phyloP scores from a whole-genome alignment of 345 rosid species.

The Acer yangbiense region DNA sequence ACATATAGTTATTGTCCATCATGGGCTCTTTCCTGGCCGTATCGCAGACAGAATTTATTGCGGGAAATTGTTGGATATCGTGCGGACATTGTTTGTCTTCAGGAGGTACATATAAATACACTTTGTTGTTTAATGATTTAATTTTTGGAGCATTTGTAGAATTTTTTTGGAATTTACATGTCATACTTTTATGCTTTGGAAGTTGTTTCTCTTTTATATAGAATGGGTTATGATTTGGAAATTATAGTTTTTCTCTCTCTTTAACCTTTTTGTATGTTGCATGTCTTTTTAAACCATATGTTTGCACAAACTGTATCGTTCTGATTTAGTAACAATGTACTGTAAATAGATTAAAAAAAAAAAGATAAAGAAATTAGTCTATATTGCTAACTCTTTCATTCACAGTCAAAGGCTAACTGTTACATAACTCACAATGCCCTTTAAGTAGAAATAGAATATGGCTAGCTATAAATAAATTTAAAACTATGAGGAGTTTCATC shows the following conservation, averaged over 20 bases:
- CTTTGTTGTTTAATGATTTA: not conserved
- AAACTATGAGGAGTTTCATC: conserved; percentile 1
- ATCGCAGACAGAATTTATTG: conserved; percentile 87
- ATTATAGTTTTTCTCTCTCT: not conserved
- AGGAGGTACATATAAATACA: conserved; percentile 58
- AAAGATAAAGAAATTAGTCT: not conserved
- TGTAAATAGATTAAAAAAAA: not conserved
- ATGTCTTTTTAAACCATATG: no score
- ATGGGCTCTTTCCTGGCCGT: conserved; percentile 98
- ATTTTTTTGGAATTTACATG: conserved; percentile 1
- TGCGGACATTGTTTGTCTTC: conserved; percentile 96
- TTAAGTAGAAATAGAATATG: not conserved
- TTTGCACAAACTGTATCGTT: not conserved
- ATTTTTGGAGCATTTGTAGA: not conserved
- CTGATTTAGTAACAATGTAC: not conserved
- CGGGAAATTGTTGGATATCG: conserved; percentile 90
- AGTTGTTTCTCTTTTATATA: not conserved
- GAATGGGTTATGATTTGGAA: not conserved
- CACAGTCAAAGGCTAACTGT: not conserved
- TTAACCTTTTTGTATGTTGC: not conserved
- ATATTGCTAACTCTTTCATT: not conserved
- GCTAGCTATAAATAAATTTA: not conserved
- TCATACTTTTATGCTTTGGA: not conserved
- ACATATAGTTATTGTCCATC: conserved; percentile 90
- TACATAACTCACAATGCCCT: not conserved